These are phyloP conservation scores for Oryza punctata DNA, from an alignment of 176 grass and related monocot species.

Conservation along the genomic window DNA sequence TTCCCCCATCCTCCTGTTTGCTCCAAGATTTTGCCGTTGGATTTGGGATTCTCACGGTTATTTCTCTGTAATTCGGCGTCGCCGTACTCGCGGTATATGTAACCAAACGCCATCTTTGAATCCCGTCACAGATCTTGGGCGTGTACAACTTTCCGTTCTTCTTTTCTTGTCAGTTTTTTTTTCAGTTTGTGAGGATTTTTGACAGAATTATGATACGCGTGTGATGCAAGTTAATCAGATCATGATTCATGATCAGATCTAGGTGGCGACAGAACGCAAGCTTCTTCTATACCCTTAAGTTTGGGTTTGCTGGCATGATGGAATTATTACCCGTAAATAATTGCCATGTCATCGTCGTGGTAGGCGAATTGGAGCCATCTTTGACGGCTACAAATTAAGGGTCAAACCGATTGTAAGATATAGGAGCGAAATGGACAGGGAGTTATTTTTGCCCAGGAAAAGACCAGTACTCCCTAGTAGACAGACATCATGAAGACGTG, in stretches of 20 bases:
- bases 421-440: neutral
- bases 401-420: neutral
- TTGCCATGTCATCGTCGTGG: conserved; percentile 33
- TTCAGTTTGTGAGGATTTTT: neutral
- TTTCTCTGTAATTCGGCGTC: neutral
- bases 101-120: neutral
- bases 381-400: conserved; percentile 2
- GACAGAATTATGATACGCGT: neutral
- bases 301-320: neutral
- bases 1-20: neutral
- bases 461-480: neutral
- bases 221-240: conserved; percentile 31
- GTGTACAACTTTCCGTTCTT: too few species aligned
- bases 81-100: neutral
- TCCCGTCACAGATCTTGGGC: neutral
- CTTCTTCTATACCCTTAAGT: conserved; percentile 12
- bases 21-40: neutral
- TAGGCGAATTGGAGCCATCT: conserved; percentile 18
- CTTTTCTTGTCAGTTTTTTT: neutral
- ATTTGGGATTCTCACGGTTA: neutral
- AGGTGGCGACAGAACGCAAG: neutral
- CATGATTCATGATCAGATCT: neutral
- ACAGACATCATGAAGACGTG: neutral
- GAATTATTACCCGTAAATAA: conserved; percentile 31
- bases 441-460: neutral